phyloP scores from a whole-genome alignment of 2,329 filamentous ascomycete genomes.

The Microcera coccophila region DNA sequence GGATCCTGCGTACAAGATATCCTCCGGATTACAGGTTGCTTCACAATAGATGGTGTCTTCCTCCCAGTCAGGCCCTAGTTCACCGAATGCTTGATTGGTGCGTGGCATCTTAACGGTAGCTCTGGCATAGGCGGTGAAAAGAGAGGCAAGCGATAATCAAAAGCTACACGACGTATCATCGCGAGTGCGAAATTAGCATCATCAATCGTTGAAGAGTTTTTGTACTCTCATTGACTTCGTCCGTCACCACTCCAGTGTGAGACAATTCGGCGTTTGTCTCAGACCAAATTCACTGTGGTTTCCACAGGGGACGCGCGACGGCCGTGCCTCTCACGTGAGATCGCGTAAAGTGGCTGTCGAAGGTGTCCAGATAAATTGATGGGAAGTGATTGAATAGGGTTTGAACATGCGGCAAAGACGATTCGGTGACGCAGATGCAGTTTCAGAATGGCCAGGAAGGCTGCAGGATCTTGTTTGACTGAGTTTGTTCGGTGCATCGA shows the following conservation, averaged over 20 bases:
- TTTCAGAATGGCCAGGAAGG: too few relatives aligned
- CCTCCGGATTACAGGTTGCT: constrained; percentile 37
- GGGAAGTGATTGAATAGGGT: too few relatives aligned
- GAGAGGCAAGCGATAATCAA: neutral
- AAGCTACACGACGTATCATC: neutral
- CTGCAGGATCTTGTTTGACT: too few relatives aligned
- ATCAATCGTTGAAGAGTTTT: neutral
- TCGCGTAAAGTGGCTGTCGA: constrained; percentile 32
- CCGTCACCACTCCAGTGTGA: constrained; percentile 2
- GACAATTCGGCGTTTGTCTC: neutral
- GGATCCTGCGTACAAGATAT: constrained; percentile 53
- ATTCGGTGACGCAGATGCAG: too few relatives aligned
- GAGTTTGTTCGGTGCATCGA: too few relatives aligned
- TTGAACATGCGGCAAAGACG: too few relatives aligned
- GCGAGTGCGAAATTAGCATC: too few relatives aligned
- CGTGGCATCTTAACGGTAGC: constrained; percentile 13
- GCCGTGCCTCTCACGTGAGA: constrained; percentile 34
- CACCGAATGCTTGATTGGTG: constrained; percentile 9
- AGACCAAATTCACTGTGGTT: constrained; percentile 21
- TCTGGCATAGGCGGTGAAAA: neutral
- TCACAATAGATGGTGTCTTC: constrained; percentile 46
- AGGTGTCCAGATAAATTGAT: too few relatives aligned
- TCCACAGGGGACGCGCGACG: constrained; percentile 25
- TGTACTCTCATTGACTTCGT: constrained; percentile 11
- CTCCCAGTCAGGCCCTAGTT: constrained; percentile 20